Evolutionary conservation across 768 basidiomycete genomes (phyloP).

Genomic region (Floccularia luteovirens): DNA sequence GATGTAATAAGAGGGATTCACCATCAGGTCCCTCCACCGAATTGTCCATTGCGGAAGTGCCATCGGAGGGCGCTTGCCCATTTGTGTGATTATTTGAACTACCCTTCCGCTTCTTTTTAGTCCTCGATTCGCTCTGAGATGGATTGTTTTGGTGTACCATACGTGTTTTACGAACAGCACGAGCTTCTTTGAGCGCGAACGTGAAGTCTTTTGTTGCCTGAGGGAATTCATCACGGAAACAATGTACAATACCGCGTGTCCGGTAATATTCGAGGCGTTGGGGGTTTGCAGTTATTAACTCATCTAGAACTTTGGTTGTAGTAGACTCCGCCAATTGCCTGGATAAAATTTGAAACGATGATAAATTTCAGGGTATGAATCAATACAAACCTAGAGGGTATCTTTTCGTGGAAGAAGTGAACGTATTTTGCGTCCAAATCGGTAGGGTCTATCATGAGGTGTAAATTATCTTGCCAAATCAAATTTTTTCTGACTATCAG

Average conservation of each 20-base stretch:
- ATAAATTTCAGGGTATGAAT: conserved; percentile 5
- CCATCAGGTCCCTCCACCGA: conserved; percentile 41
- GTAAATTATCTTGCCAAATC: conserved; percentile 2
- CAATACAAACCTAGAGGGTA: conserved; percentile 71
- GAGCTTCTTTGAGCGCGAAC: conserved; percentile 69
- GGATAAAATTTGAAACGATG: conserved; percentile 8
- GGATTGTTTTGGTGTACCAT: conserved; percentile 41
- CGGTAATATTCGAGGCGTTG: conserved; percentile 80
- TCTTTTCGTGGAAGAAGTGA: conserved; percentile 93
- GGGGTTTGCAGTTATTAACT: conserved; percentile 66
- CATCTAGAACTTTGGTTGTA: conserved; percentile 69
- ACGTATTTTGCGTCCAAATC: conserved; percentile 82
- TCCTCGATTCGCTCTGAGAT: conserved; percentile 22
- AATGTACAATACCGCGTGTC: conserved; percentile 86
- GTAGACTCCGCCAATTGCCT: conserved; percentile 86
- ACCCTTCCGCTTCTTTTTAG: conserved; percentile 49
- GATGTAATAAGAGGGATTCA: conserved; percentile 51
- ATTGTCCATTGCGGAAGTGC: conserved; percentile 48
- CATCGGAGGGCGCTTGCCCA: conserved; percentile 63
- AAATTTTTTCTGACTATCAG: too few relatives aligned
- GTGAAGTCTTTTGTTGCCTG: conserved; percentile 78
- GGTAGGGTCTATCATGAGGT: conserved; percentile 47
- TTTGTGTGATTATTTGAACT: conserved; percentile 32
- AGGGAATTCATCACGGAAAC: conserved; percentile 78
- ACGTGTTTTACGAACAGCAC: conserved; percentile 60